Evolutionary conservation across 148 eudicot species (phyloP), one percentile per base, ranked within the genome.

Genomic region (Salicornia ramosissima): DNA sequence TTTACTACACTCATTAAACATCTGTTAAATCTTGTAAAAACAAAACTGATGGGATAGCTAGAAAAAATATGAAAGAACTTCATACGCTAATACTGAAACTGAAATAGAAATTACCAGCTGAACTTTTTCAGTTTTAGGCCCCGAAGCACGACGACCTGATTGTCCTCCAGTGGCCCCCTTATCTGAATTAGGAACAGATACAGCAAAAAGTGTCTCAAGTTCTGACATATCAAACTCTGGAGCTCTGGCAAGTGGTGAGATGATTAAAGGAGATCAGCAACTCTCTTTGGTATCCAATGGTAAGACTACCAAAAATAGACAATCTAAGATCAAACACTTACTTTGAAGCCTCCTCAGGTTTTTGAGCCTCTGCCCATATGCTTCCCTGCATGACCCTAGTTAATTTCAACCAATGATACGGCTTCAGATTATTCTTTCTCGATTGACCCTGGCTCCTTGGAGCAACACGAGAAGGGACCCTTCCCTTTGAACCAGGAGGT

Each of bases 331-430:
- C 28, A 65, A 43, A 25, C 50, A 31, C 81, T 70, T 83, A 92
- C 96, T 86, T 90, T 67, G 85, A 80, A 81, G 87, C 86, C 79
- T 90, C 96, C 21, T 86, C 95, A 16, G 85, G 70, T 80, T 85
- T 92, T 67, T 85, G 96, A 61, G 94, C 72, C 75, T 92, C 98
- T 22, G 96, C 96, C 98, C 98, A 92, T 68, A 92, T 61, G 87
- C 96, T 92, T 52, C 95, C 98, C 67, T 84, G 88, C 78, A 88
- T 68, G 19, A 82, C 96, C 79, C 96, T 86, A 46, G 87, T 86
- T 74, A 92, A 66, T 76, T 88, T 92, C 77, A 90, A 73, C 98
- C 98, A 92, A 71, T 92, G 98, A 71, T 85, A 92, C 11, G 98
- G 91, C 65, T 90, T 89, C 70, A 87, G 64, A 68, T 80, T 70